Base-by-base conservation (phyloP, 2,329 filamentous ascomycete species). In the Sarocladiaceae sp. region DNA sequence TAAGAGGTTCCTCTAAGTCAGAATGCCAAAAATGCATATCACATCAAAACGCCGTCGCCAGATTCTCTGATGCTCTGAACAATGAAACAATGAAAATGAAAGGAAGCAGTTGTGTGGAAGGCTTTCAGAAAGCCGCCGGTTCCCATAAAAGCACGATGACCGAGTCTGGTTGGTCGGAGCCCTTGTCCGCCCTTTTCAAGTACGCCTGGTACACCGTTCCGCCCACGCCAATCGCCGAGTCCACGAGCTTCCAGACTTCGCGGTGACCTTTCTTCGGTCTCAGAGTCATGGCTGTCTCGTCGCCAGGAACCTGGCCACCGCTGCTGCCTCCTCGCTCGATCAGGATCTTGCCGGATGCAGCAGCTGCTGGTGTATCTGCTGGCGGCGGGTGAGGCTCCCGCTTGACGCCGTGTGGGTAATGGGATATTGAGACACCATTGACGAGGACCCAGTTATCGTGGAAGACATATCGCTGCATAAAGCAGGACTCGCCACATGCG, bases 201-300 rank as follows among this genome's bases (percentile, higher is more conserved):
- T 77, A 78, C 0, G 71, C 72, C 63, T 77, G 74, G 72, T 73
- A 72, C 2, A 77, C 69, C 37, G 66, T 64, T 8, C 73, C 71
- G 17, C 65, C 57, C 2, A 62, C 56, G 2, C 63, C 64, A 1
- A 63, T 56, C 3, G 61, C 62, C 11, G 71, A 65, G 56, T 77
- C 73, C 37, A 74, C 52, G 52, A 77, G 57, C 28, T 54, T 57
- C 72, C 73, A 78, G 3, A 70, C 67, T 23, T 67, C 40, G 54
- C 33, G 54, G 51, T 7, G 37, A 29, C 37, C 58, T 37, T 37
- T 42, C 28, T 31, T 50, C 13, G 46, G 37, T 52, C 29, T 36
- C 11, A 48, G 28, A 13, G 23, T 47, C 48, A 46, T 48, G 20
- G 37, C 29, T 18, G 20, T 17, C 8, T 52, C 51, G 23, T 44